phyloP scores from a whole-genome alignment of 495 filamentous ascomycete species.

The Lepraria neglecta region DNA sequence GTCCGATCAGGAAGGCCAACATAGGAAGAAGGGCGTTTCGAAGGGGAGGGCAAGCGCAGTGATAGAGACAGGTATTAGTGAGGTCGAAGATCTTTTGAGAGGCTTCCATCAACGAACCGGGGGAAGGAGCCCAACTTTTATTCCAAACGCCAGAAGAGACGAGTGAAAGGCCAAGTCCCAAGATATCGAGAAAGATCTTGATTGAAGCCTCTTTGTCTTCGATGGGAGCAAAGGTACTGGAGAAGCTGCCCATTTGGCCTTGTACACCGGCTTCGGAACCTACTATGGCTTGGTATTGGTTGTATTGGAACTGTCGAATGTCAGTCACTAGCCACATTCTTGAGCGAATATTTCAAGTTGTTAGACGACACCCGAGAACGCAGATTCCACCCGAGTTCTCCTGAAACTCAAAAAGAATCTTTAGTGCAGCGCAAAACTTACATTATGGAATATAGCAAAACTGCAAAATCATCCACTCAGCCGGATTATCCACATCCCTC shows the following conservation, averaged over 20 bases:
- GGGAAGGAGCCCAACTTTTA: neutral
- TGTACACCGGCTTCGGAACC: neutral
- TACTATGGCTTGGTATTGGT: neutral
- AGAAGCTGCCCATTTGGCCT: neutral
- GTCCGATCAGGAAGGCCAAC: too few species aligned
- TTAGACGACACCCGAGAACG: too few species aligned
- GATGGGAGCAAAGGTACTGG: neutral
- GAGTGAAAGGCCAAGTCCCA: neutral
- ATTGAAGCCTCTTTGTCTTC: neutral
- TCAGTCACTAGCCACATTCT: too few species aligned
- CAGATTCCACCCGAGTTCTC: too few species aligned
- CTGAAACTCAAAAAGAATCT: neutral
- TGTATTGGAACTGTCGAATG: neutral
- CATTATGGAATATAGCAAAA: neutral
- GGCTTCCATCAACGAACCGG: too few species aligned
- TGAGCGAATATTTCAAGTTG: too few species aligned
- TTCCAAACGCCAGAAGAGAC: neutral
- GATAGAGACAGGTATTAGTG: too few species aligned
- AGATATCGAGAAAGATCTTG: neutral
- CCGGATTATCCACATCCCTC: neutral
- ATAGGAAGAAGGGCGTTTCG: too few species aligned
- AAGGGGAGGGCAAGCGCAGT: too few species aligned
- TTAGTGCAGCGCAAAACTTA: neutral
- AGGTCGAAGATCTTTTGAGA: too few species aligned
- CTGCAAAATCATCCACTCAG: conserved; percentile 1